These are phyloP conservation scores for Botrytis elliptica DNA, from an alignment of 2,329 filamentous ascomycete genomes.

Conservation along the genomic window DNA sequence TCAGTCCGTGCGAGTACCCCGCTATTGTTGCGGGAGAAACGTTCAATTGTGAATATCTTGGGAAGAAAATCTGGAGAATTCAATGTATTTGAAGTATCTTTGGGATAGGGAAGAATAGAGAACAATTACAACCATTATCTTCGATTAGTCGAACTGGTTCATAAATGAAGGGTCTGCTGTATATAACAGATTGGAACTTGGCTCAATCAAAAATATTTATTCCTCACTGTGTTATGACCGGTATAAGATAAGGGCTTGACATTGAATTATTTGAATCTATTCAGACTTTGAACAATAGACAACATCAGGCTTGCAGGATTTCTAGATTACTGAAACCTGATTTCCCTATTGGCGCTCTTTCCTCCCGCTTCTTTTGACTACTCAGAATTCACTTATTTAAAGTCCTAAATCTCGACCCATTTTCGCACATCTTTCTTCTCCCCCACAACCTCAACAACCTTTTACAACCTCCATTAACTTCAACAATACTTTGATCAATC, in stretches of 20 bases:
- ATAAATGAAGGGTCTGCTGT: not conserved
- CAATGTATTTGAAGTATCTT: not conserved
- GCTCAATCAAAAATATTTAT: not conserved
- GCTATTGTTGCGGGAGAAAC: not conserved
- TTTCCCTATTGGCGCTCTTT: not conserved
- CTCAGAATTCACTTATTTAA: constrained; percentile 11
- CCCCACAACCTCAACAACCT: constrained; percentile 5
- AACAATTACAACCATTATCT: not conserved
- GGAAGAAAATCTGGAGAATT: not conserved
- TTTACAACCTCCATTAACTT: constrained; percentile 8
- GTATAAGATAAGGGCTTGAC: not conserved
- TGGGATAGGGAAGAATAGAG: not conserved
- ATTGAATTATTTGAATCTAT: not conserved
- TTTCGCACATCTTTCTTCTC: not conserved
- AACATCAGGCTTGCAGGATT: not conserved
- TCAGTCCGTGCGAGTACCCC: not conserved
- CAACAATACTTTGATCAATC: not conserved
- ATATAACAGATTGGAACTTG: not conserved
- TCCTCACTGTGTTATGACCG: not conserved
- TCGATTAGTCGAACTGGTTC: not conserved
- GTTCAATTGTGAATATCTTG: not conserved
- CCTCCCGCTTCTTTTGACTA: not conserved
- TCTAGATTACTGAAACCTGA: not conserved
- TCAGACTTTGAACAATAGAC: not conserved
- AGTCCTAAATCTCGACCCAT: not conserved